Evolutionary conservation across 768 basidiomycete genomes (phyloP), one percentile per base, ranked within the genome.

Genomic region (Lyophyllum atratum): DNA sequence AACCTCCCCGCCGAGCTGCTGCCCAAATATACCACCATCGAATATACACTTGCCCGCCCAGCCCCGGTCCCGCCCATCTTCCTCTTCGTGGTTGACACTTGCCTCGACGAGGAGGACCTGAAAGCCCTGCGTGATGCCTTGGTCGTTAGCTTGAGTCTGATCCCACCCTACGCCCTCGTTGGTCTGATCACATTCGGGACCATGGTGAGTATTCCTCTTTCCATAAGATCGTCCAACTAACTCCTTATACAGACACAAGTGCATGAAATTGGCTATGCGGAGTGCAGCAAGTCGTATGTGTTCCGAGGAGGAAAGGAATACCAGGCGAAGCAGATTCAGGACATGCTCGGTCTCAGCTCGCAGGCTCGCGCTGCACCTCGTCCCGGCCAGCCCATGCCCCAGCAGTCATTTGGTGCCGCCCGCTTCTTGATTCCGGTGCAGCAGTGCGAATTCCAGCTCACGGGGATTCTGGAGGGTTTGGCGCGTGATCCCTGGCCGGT

Each of bases 251-350:
- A 98, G 96, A 84, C 96, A 7, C 95, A 96, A 89, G 93, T 99
- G 1, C 97, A 99, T 72, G 97, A 99, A 76, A 90, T 98, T 33
- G 95, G 95, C 29, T 98, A 98, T 66, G 83, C 87, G 2, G 92
- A 96, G 70, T 98, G 95, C 76, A 92, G 85, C 76, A 98, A 98
- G 72, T 97, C 95, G 3, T 98, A 97, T 72, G 97, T 98, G 55
- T 99, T 99, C 86, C 90, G 96, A 25, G 97, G 97, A 43, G 92
- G 89, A 12, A 99, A 98, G 74, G 97, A 99, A 65, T 98, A 99
- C 70, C 74, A 87, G 54, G 87, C 92, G 39, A 98, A 98, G 76
- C 94, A 97, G 63, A 98, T 98, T 62, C 92, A 94, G 72, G 96
- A 98, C 65, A 98, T 99, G 95, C 90, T 98, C 40, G 93, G 91